phyloP scores from a whole-genome alignment of 345 rosid species.

The Draba incana region DNA sequence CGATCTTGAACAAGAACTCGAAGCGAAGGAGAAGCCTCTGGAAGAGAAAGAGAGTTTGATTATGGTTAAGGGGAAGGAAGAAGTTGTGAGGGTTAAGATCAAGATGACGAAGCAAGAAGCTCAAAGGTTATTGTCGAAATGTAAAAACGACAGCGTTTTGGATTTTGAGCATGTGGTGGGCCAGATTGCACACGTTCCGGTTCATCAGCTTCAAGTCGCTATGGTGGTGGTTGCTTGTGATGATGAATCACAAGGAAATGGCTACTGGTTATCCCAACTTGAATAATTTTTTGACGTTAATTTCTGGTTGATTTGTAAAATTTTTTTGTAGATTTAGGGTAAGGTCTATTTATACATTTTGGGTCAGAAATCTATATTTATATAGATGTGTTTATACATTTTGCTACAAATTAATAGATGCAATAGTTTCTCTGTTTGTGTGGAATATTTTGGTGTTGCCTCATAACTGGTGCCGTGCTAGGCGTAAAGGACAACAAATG shows the following conservation, averaged over 20 bases:
- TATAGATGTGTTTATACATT: neutral
- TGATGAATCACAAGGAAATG: conserved; percentile 19
- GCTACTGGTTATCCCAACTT: conserved; percentile 12
- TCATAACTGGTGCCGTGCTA: neutral
- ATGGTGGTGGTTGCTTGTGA: conserved; percentile 36
- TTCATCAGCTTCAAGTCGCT: conserved; percentile 45
- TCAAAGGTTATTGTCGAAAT: conserved; percentile 48
- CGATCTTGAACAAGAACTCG: conserved; percentile 7
- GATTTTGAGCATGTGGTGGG: conserved; percentile 53
- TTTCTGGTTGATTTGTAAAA: neutral
- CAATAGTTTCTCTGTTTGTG: neutral
- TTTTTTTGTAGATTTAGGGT: conserved; percentile 18
- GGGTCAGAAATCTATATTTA: too few relatives aligned
- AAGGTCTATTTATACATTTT: too few relatives aligned
- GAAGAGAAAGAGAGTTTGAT: conserved; percentile 17
- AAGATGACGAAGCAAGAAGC: conserved; percentile 72
- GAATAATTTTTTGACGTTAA: neutral
- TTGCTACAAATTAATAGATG: neutral
- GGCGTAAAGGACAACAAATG: too few relatives aligned
- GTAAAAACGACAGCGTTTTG: conserved; percentile 56
- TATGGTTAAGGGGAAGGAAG: conserved; percentile 18
- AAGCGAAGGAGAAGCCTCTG: conserved; percentile 30
- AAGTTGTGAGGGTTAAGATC: conserved; percentile 56
- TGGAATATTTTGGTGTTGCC: neutral
- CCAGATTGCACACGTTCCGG: conserved; percentile 52